Evolutionary conservation across 495 filamentous ascomycete genomes (phyloP).

Genomic region (Collariella sp.): DNA sequence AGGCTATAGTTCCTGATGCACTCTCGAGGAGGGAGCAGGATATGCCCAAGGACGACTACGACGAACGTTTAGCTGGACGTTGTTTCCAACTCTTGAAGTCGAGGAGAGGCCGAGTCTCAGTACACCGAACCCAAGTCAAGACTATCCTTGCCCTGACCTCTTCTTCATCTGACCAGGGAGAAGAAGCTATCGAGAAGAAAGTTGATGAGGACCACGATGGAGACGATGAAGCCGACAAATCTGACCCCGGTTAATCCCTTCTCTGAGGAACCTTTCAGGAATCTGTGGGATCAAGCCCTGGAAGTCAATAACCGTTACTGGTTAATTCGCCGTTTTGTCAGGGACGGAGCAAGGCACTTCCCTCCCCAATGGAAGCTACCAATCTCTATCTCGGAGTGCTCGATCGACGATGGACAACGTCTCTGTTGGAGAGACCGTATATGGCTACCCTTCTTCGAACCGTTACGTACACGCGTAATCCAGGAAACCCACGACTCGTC

Average conservation of each 20-base stretch:
- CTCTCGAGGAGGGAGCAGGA: not conserved
- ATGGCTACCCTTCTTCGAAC: not conserved
- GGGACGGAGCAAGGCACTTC: not conserved
- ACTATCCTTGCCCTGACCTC: too few species aligned
- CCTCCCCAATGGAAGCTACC: not conserved
- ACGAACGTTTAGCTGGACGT: not conserved
- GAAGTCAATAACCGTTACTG: not conserved
- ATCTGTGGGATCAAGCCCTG: not conserved
- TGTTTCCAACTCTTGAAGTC: not conserved
- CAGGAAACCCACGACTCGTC: not conserved
- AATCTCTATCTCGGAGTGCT: slow-evolving; percentile 1
- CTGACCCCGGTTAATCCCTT: not conserved
- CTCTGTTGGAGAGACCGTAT: not conserved
- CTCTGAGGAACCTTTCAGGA: not conserved
- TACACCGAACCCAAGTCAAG: not conserved
- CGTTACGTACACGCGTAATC: not conserved
- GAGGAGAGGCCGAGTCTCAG: not conserved
- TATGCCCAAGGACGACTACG: not conserved
- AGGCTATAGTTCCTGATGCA: not conserved
- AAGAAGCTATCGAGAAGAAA: too few species aligned
- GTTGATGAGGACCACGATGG: not conserved
- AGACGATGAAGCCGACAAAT: not conserved
- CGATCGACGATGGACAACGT: not conserved
- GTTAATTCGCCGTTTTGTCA: not conserved
- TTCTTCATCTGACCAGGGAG: too few species aligned